These are phyloP conservation scores for Paxillus rubicundulus DNA, from an alignment of 768 basidiomycete species.

Conservation along the genomic window DNA sequence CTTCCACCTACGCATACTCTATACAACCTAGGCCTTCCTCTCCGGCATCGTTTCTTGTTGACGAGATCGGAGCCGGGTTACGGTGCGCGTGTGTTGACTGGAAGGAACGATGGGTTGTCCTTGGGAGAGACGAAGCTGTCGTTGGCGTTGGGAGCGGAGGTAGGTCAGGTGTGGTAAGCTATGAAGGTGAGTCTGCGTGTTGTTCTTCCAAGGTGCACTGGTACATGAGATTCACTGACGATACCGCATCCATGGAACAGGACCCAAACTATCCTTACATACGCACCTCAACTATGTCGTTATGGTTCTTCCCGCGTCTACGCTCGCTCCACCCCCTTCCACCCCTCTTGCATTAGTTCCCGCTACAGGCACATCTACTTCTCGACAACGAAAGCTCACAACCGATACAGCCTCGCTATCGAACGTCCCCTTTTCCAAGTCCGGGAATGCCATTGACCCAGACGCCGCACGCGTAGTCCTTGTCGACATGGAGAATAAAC, in stretches of 20 bases:
- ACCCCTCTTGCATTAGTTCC: conserved; percentile 48
- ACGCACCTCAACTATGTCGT: conserved; percentile 82
- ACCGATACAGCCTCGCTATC: conserved; percentile 10
- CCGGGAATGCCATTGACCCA: conserved; percentile 43
- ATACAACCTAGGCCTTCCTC: conserved; percentile 71
- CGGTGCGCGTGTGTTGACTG: conserved; percentile 85
- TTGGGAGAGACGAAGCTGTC: conserved; percentile 90
- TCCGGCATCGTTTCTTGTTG: conserved; percentile 64
- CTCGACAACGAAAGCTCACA: conserved; percentile 25
- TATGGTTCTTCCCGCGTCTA: conserved; percentile 84
- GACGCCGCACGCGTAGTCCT: conserved; percentile 81
- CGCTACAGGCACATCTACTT: conserved; percentile 50
- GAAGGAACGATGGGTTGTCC: conserved; percentile 67
- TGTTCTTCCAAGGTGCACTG: background rate
- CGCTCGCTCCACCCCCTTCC: conserved; percentile 45
- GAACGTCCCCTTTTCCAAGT: conserved; percentile 16
- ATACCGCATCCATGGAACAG: conserved; percentile 7
- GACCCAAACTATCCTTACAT: conserved; percentile 67
- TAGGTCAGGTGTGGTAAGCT: conserved; percentile 81
- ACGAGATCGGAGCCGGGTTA: conserved; percentile 82
- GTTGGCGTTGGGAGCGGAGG: conserved; percentile 83
- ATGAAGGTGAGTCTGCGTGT: conserved; percentile 64
- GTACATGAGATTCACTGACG: background rate
- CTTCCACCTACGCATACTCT: conserved; percentile 73
- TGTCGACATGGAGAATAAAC: conserved; percentile 90